phyloP scores from a whole-genome alignment of 345 rosid species.

The Melaleuca quinquenervia region DNA sequence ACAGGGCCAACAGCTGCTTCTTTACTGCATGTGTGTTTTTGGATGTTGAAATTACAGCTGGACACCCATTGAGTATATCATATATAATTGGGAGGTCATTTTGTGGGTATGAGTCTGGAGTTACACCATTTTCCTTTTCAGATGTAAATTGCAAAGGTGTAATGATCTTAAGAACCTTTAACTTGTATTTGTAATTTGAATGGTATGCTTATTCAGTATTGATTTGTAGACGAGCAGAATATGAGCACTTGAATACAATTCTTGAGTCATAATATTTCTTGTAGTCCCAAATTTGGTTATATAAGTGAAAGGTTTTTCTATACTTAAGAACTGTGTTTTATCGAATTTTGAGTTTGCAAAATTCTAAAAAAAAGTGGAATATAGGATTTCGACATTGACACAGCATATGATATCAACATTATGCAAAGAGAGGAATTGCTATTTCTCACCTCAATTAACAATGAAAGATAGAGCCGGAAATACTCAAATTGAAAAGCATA shows the following conservation, averaged over 20 bases:
- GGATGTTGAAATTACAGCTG: not conserved
- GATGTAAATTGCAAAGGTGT: not conserved
- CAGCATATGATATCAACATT: not conserved
- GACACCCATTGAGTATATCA: not conserved
- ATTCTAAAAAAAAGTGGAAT: not conserved
- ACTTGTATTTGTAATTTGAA: not conserved
- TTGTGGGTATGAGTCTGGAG: not conserved
- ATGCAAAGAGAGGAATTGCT: not conserved
- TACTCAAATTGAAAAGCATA: not conserved
- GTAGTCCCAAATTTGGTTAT: not conserved
- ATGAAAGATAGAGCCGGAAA: not conserved
- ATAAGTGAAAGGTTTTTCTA: not conserved
- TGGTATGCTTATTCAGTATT: not conserved
- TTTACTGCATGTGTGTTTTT: not conserved
- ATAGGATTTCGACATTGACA: not conserved
- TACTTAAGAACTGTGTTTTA: not conserved
- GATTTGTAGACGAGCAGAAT: not conserved
- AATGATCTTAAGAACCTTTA: not conserved
- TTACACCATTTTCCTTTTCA: not conserved
- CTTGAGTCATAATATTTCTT: not conserved
- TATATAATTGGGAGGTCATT: not conserved
- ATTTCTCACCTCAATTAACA: not conserved
- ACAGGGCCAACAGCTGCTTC: not conserved
- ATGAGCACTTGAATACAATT: not conserved
- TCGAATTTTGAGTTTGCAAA: not conserved